Conservation (phyloP, 495 filamentous ascomycete genomes). For the Apiosordaria backusii region DNA sequence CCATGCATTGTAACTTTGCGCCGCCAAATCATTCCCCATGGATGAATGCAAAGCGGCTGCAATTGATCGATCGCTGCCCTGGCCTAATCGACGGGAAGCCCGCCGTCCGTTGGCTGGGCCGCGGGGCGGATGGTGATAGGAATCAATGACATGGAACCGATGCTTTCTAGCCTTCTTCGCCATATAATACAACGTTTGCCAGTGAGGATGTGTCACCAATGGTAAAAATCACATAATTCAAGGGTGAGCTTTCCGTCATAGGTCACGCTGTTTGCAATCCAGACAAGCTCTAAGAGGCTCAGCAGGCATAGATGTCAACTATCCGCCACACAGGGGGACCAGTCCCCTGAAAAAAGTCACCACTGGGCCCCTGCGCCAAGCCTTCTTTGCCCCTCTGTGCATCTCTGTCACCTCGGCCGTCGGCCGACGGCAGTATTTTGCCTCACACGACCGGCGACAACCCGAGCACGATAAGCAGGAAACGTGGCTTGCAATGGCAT, state of each 20-base stretch:
- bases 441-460: neutral
- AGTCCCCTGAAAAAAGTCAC: neutral
- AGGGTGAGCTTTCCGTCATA: neutral
- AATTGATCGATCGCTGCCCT: neutral
- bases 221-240: neutral
- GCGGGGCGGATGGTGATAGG: neutral
- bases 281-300: neutral
- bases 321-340: neutral
- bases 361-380: neutral
- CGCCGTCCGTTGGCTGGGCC: neutral
- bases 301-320: neutral
- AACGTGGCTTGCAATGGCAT: conserved; percentile 19
- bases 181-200: neutral
- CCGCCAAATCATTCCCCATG: neutral
- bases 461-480: neutral
- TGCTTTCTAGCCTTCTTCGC: neutral
- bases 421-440: neutral
- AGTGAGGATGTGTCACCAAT: neutral
- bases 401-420: neutral
- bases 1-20: neutral
- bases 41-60: neutral
- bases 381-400: neutral
- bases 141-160: neutral
- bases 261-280: neutral
- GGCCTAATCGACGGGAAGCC: neutral